Evolutionary conservation across 441 rosid species (phyloP).

Genomic region (Viola pubescens): DNA sequence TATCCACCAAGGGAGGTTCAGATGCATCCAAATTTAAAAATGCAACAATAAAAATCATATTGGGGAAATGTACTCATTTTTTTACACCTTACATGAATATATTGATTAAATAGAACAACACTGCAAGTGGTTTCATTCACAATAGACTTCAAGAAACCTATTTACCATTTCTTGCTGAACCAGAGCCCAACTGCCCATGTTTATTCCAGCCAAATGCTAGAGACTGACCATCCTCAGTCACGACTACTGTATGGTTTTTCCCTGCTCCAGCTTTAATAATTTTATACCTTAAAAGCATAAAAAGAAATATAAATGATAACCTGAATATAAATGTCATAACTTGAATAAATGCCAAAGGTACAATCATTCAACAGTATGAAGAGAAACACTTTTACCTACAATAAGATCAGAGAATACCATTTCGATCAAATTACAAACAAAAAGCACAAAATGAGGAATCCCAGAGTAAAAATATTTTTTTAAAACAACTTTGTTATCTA

Average conservation of each 20-base stretch:
- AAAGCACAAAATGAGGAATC: no score
- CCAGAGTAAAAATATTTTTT: no score
- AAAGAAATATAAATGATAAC: constrained; percentile 1
- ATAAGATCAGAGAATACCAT: no score
- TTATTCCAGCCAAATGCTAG: constrained; percentile 96
- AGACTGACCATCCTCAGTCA: constrained; percentile 71
- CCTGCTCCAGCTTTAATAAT: constrained; percentile 71
- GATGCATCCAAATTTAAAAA: not conserved
- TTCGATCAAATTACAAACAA: no score
- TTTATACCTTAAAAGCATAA: constrained; percentile 47
- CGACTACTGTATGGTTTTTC: constrained; percentile 72
- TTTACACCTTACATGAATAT: not conserved
- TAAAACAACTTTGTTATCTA: no score
- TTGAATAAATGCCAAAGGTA: no score
- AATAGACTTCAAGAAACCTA: constrained; percentile 4
- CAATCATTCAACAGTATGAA: no score
- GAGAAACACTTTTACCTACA: no score
- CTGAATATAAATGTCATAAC: no score
- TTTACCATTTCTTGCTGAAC: constrained; percentile 68
- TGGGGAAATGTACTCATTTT: not conserved
- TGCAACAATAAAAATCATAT: not conserved
- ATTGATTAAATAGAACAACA: not conserved
- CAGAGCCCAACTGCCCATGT: constrained; percentile 91
- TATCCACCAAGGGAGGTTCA: not conserved
- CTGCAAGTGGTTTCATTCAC: not conserved